Evolutionary conservation across 192 early-diverging fungal genomes (phyloP).

Genomic region (Backusella parvicylindrica): DNA sequence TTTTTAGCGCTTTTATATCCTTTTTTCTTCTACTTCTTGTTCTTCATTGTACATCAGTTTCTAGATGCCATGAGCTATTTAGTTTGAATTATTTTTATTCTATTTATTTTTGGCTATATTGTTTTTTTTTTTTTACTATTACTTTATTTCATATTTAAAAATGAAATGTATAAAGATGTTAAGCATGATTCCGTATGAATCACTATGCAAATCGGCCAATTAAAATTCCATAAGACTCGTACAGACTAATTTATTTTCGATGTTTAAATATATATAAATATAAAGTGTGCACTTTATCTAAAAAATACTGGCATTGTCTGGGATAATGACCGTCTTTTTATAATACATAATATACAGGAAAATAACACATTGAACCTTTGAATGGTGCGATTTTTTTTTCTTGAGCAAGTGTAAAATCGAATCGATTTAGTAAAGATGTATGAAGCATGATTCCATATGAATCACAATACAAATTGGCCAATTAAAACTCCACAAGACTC

Average conservation of each 20-base stretch:
- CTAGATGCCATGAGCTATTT: not conserved
- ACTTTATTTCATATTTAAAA: not conserved
- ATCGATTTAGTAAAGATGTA: not conserved
- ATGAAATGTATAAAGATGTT: not conserved
- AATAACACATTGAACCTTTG: too few species aligned
- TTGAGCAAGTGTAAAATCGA: too few species aligned
- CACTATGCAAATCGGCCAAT: not conserved
- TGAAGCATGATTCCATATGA: not conserved
- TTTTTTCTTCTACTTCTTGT: not conserved
- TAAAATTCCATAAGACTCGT: not conserved
- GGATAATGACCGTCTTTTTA: too few species aligned
- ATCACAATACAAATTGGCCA: not conserved
- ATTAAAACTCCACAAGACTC: not conserved
- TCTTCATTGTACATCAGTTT: not conserved
- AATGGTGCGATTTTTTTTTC: too few species aligned
- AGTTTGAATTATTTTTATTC: not conserved
- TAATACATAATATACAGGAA: too few species aligned
- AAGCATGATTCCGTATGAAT: not conserved
- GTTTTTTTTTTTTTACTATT: not conserved
- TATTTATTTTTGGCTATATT: not conserved
- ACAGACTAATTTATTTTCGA: too few species aligned
- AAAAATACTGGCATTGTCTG: too few species aligned
- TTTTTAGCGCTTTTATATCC: not conserved
- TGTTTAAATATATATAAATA: too few species aligned
- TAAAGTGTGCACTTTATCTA: too few species aligned